phyloP scores from a whole-genome alignment of 495 filamentous ascomycete species.

The Massariosphaeria phaeospora region DNA sequence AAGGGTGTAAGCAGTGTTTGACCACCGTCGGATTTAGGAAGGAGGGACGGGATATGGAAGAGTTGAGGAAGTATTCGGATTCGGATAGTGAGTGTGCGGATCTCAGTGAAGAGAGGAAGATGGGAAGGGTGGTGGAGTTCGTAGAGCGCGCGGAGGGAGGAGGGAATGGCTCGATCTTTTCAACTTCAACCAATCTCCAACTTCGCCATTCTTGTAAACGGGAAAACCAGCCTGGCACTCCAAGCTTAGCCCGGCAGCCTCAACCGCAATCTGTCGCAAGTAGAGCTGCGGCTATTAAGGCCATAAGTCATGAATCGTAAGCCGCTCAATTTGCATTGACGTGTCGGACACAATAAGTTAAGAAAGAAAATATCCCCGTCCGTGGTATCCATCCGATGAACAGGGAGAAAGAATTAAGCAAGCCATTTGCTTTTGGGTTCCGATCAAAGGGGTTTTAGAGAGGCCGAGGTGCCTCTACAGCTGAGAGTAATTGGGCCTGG shows the following conservation, averaged over 20 bases:
- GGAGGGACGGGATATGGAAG: not conserved
- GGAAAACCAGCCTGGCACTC: no score
- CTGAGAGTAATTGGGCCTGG: conserved; percentile 1
- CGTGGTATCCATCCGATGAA: conserved; percentile 22
- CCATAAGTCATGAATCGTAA: conserved; percentile 36
- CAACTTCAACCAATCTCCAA: no score
- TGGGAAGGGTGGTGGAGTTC: not conserved
- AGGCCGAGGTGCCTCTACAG: not conserved
- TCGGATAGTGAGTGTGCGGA: conserved; percentile 11
- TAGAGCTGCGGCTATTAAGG: conserved; percentile 33
- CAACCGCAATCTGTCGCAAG: conserved; percentile 14
- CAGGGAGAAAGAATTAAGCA: conserved; percentile 22
- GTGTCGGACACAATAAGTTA: conserved; percentile 25
- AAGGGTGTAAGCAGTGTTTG: not conserved
- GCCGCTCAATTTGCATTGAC: conserved; percentile 34
- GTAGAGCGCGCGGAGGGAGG: not conserved
- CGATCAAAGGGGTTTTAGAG: not conserved
- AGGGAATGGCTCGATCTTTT: no score
- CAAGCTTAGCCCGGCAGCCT: no score
- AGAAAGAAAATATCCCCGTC: conserved; percentile 17
- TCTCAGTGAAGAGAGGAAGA: not conserved
- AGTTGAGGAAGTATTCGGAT: not conserved
- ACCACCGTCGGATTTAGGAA: conserved; percentile 4
- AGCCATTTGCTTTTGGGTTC: conserved; percentile 22
- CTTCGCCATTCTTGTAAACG: no score